These are phyloP conservation scores for Plasmodium fragile DNA, from an alignment of 169 alveolate species.

Conservation along the genomic window DNA sequence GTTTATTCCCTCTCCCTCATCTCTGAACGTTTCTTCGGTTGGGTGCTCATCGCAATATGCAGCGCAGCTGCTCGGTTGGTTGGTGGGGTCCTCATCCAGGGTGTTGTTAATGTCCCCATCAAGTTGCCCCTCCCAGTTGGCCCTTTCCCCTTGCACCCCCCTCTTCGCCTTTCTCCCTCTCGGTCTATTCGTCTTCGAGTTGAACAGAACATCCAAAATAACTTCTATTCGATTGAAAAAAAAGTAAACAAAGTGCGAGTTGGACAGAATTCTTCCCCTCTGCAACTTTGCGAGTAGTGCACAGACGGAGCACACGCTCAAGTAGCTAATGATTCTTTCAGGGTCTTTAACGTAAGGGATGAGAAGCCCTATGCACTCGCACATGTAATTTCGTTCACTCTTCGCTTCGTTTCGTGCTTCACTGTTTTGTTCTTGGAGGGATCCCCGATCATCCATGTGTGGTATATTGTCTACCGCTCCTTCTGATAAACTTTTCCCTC, in stretches of 20 bases:
- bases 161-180: neutral
- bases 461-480: neutral
- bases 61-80: neutral
- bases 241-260: conserved; percentile 50
- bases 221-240: conserved; percentile 64
- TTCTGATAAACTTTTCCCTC: neutral
- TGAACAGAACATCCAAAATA: conserved; percentile 17
- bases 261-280: conserved; percentile 2
- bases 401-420: neutral
- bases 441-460: neutral
- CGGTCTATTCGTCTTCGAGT: neutral
- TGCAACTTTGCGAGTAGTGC: conserved; percentile 38
- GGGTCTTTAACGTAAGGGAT: conserved; percentile 72
- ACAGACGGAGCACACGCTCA: conserved; percentile 55
- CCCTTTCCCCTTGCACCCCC: neutral
- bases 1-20: conserved; percentile 6
- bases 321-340: conserved; percentile 44
- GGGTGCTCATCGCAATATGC: neutral
- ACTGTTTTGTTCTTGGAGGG: neutral
- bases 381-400: conserved; percentile 23
- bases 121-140: neutral
- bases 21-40: conserved; percentile 1
- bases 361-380: conserved; percentile 65
- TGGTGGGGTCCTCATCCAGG: neutral
- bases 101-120: neutral